Percentiles rank a stretch among this genome's conserved stretches.
Evolutionary conservation across 1,284 basidiomycete genomes (phyloP).

Genomic region (Trichosporon sp.): DNA sequence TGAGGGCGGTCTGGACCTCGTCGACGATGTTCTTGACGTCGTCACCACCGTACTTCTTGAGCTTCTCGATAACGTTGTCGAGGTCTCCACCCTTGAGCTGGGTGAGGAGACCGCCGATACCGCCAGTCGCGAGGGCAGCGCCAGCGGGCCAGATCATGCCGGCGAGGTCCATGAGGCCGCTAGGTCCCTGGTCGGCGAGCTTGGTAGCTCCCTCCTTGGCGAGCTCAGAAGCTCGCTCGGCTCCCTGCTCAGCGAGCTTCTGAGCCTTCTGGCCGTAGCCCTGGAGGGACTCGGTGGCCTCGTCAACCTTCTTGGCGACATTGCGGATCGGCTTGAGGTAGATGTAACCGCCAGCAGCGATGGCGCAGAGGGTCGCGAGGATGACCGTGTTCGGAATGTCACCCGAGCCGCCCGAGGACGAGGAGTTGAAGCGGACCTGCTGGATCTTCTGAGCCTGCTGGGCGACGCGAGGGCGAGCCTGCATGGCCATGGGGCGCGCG

Average conservation of each 20-base stretch:
- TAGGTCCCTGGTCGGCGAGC: neutral
- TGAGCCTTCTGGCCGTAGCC: conserved; percentile 4
- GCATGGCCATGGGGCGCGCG: neutral
- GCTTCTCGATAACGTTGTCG: conserved; percentile 33
- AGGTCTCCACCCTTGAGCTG: conserved; percentile 41
- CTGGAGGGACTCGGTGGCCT: neutral
- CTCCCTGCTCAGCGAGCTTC: conserved; percentile 1
- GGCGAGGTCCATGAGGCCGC: conserved; percentile 18
- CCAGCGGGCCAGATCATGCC: conserved; percentile 33
- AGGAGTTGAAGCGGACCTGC: conserved; percentile 2
- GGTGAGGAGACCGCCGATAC: conserved; percentile 35
- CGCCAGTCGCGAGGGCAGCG: conserved; percentile 15
- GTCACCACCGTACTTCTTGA: conserved; percentile 43
- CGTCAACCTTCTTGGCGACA: conserved; percentile 26
- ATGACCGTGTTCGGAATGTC: conserved; percentile 28
- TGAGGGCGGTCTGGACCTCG: conserved; percentile 39
- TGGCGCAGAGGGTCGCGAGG: conserved; percentile 33
- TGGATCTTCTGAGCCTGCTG: neutral
- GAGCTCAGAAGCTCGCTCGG: neutral
- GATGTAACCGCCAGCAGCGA: conserved; percentile 33
- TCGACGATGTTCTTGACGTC: conserved; percentile 41
- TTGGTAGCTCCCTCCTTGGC: conserved; percentile 9
- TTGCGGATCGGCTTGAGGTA: conserved; percentile 45
- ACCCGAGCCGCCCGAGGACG: conserved; percentile 4
- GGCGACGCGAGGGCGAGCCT: neutral